Base-by-base conservation (phyloP, 2,329 filamentous ascomycete genomes). In the Colletotrichum sp. region DNA sequence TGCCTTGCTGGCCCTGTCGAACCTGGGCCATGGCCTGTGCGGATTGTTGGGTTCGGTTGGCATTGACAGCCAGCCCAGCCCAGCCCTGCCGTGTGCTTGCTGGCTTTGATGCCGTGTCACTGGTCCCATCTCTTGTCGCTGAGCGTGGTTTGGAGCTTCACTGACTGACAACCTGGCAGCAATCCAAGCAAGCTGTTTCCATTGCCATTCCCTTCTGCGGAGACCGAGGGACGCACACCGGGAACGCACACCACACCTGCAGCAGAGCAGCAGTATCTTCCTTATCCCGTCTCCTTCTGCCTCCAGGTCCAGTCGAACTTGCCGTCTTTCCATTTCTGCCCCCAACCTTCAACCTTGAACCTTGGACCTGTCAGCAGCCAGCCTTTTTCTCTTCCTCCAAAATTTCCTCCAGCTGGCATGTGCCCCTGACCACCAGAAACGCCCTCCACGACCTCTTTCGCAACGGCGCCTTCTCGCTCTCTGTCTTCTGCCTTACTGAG, bases 321-420 rank as follows among this genome's bases (percentile, higher is more conserved):
- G 26, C 44, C 44, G 44, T 52, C 44, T n/a, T 52, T 21, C 44
- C 44, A 21, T 30, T 49, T 39, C 34, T 63, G 59, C 60, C 69
- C 68, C 73, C 15, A 72, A 59, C 30, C 52, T 52, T 55, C 62
- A 63, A 60, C 52, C 65, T 62, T 76, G 57, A 74, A 76, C 65
- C 74, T 74, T 65, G 74, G 62, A 66, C 74, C 65, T 76, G 64
- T 69, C 71, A 76, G 74, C 74, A 68, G 49, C 69, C 69, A 64
- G 60, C 39, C 72, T 73, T 30, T 75, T 52, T 52, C 44, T 52
- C 39, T 32, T 60, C 30, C 70, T 74, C 70, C 65, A 69, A 76
- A 76, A 76, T 76, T 65, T 69, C 74, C 74, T 74, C 71, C 70
- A 73, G 68, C 74, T 76, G 59, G 74, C 74, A 74, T 76, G 74